phyloP scores from a whole-genome alignment of 2,329 filamentous ascomycete species.

The Endocalyx cinctus region DNA sequence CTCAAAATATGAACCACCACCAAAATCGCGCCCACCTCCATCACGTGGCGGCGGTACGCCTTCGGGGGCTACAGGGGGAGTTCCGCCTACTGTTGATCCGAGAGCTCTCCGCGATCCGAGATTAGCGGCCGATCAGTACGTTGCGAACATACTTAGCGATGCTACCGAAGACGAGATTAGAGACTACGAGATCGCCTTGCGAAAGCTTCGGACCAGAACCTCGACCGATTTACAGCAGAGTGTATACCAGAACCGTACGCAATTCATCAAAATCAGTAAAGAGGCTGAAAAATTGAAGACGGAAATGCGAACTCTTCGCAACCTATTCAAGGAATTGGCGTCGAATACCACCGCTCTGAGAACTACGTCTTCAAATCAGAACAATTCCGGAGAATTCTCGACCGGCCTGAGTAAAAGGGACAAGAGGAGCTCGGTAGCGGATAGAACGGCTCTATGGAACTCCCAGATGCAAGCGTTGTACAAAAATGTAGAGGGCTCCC shows the following conservation, averaged over 20 bases:
- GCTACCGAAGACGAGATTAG: slow-evolving; percentile 84
- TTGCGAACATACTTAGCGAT: slow-evolving; percentile 69
- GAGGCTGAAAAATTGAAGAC: slow-evolving; percentile 96
- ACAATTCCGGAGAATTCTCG: slow-evolving; percentile 47
- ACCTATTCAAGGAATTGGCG: slow-evolving; percentile 90
- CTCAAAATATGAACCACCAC: slow-evolving; percentile 49
- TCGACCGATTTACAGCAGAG: slow-evolving; percentile 86
- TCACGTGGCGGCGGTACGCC: slow-evolving; percentile 45
- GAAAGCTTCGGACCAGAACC: slow-evolving; percentile 72
- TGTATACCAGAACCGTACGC: slow-evolving; percentile 92
- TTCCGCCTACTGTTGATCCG: slow-evolving; percentile 66
- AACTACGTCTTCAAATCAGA: slow-evolving; percentile 50
- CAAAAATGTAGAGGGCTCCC: slow-evolving; percentile 95
- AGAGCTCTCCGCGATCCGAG: slow-evolving; percentile 76
- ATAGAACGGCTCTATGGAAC: slow-evolving; percentile 63
- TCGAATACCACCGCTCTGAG: slow-evolving; percentile 65
- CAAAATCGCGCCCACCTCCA: slow-evolving; percentile 45
- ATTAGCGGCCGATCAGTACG: slow-evolving; percentile 74
- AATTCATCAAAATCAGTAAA: slow-evolving; percentile 99
- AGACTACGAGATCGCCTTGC: slow-evolving; percentile 72
- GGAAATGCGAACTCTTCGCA: slow-evolving; percentile 87
- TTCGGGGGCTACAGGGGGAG: slow-evolving; percentile 38
- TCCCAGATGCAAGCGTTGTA: slow-evolving; percentile 77
- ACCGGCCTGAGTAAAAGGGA: slow-evolving; percentile 62
- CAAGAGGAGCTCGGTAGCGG: slow-evolving; percentile 83